Evolutionary conservation across 805 yeast genomes (phyloP).

Genomic region (Candida tibetensis): DNA sequence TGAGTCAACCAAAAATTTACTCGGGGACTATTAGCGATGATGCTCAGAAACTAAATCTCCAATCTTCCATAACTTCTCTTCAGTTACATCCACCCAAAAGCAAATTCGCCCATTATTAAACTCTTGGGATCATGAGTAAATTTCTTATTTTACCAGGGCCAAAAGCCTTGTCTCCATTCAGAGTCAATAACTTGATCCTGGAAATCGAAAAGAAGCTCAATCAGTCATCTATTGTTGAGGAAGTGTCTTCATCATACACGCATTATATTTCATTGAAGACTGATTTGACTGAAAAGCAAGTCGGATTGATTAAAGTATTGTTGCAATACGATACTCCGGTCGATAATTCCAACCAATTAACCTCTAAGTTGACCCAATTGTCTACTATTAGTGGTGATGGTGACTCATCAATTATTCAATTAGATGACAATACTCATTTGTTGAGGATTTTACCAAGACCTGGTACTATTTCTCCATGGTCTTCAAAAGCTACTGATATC

Average conservation of each 20-base stretch:
- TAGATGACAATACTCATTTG: conserved; percentile 46
- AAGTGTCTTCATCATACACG: conserved; percentile 69
- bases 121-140: conserved; percentile 13
- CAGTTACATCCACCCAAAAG: too few relatives aligned
- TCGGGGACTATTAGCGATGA: conserved; percentile 2
- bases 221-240: conserved; percentile 57
- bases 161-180: conserved; percentile 80
- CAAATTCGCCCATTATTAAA: too few relatives aligned
- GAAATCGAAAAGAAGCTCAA: conserved; percentile 72
- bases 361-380: conserved; percentile 36
- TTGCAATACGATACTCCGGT: conserved; percentile 72
- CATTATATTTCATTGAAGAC: conserved; percentile 71
- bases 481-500: conserved; percentile 96
- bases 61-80: not conserved
- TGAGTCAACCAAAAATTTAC: conserved; percentile 1
- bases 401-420: conserved; percentile 8
- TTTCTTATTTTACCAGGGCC: conserved; percentile 75
- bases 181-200: conserved; percentile 69
- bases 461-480: conserved; percentile 99
- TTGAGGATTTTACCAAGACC: conserved; percentile 84
- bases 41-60: conserved; percentile 1
- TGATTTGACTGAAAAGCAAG: conserved; percentile 38
- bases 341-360: conserved; percentile 49
- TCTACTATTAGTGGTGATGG: conserved; percentile 27
- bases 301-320: conserved; percentile 53